A percentile compares a stretch with the other conserved stretches of the same genome.
These are phyloP conservation scores for Ephemerocybe angulata DNA, from an alignment of 768 basidiomycete species.

Conservation along the genomic window DNA sequence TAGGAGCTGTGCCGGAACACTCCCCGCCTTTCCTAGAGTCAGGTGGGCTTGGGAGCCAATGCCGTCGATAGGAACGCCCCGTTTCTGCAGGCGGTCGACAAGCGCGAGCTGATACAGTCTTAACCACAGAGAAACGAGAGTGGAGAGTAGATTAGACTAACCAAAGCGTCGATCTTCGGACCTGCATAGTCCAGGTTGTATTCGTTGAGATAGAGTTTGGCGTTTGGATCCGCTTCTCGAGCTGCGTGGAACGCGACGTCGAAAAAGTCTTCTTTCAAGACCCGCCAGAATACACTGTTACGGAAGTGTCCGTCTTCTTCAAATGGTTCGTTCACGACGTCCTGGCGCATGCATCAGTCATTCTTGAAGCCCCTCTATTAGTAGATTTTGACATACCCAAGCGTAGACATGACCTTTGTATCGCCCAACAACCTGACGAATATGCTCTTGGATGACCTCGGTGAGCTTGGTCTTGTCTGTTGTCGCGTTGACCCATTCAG, in stretches of 20 bases:
- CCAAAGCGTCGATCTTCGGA: slow-evolving; percentile 5
- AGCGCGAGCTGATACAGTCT: no score
- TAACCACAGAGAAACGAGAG: no score
- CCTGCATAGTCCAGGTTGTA: slow-evolving; percentile 39
- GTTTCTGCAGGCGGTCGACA: slow-evolving; percentile 42
- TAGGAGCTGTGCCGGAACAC: slow-evolving; percentile 44
- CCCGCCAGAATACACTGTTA: no score
- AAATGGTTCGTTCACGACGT: slow-evolving; percentile 32
- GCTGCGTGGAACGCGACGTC: slow-evolving; percentile 43
- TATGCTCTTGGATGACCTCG: slow-evolving; percentile 35
- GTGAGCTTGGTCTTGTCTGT: slow-evolving; percentile 27
- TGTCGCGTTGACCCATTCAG: slow-evolving; percentile 28
- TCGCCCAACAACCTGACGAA: slow-evolving; percentile 32
- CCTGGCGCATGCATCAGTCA: slow-evolving; percentile 18
- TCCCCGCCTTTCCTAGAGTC: slow-evolving; percentile 53
- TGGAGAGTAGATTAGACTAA: background rate
- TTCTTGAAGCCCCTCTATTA: background rate
- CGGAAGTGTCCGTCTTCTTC: slow-evolving; percentile 41
- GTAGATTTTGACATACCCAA: slow-evolving; percentile 12
- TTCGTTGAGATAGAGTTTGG: slow-evolving; percentile 44
- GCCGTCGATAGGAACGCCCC: slow-evolving; percentile 54
- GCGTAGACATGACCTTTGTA: slow-evolving; percentile 37
- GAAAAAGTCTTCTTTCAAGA: slow-evolving; percentile 40
- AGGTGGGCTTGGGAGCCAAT: slow-evolving; percentile 60
- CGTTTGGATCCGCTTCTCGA: slow-evolving; percentile 38